phyloP scores from a whole-genome alignment of 257 asterid species.

The Nicotiana tomentosiformis region DNA sequence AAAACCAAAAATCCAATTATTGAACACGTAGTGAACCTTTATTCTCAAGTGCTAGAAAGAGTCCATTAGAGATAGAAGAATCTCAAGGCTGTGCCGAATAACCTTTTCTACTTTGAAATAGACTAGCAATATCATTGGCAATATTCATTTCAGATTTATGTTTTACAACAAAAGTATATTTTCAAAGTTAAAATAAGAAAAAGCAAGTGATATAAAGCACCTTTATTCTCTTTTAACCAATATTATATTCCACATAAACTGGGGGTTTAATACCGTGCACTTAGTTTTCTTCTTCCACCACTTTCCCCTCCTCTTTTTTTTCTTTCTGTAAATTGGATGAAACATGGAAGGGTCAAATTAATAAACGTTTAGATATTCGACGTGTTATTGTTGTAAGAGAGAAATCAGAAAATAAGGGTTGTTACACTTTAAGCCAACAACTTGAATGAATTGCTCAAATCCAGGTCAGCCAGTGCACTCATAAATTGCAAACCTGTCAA shows the following conservation, averaged over 20 bases:
- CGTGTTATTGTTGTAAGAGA: neutral
- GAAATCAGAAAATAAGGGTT: neutral
- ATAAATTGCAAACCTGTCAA: neutral
- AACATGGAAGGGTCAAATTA: neutral
- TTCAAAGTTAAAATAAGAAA: neutral
- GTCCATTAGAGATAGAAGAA: neutral
- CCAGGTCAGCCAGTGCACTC: neutral
- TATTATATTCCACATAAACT: neutral
- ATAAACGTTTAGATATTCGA: neutral
- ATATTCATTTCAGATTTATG: neutral
- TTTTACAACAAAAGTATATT: neutral
- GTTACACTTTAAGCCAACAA: neutral
- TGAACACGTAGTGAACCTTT: neutral
- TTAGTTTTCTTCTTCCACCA: neutral
- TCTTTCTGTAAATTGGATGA: too few species aligned
- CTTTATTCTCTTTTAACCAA: neutral
- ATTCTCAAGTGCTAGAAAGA: slow-evolving; percentile 2
- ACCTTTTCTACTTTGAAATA: neutral
- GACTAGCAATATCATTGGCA: neutral
- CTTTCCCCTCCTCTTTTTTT: neutral
- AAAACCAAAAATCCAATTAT: too few species aligned
- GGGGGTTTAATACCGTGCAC: neutral
- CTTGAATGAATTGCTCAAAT: neutral
- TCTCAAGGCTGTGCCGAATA: neutral
- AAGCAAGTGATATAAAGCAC: neutral